phyloP scores from a whole-genome alignment of 1,284 basidiomycete genomes.

The Ganoderma leucocontextum region DNA sequence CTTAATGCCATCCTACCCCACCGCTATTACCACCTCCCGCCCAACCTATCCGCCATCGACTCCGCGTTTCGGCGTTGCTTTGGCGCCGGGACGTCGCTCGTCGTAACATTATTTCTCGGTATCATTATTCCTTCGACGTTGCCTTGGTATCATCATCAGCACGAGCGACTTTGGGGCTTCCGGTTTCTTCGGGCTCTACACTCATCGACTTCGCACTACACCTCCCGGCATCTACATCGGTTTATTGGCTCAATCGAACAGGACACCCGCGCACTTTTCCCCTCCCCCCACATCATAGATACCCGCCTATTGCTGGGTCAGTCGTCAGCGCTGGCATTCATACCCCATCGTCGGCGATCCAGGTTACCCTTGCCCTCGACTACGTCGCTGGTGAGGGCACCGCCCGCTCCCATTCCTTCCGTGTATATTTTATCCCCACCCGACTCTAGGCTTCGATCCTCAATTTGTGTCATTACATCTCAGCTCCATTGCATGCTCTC shows the following conservation, averaged over 20 bases:
- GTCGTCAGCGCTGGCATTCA: slow-evolving; percentile 54
- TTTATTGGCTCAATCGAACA: slow-evolving; percentile 46
- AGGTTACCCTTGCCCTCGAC: slow-evolving; percentile 24
- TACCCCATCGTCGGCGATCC: slow-evolving; percentile 47
- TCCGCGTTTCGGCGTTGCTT: slow-evolving; percentile 32
- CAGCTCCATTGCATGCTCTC: slow-evolving; percentile 52
- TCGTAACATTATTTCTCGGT: slow-evolving; percentile 42
- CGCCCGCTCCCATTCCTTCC: slow-evolving; percentile 30
- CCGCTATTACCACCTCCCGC: slow-evolving; percentile 18
- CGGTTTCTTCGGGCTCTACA: slow-evolving; percentile 42
- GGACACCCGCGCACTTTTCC: slow-evolving; percentile 48
- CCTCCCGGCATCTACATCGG: slow-evolving; percentile 27
- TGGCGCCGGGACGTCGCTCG: slow-evolving; percentile 26
- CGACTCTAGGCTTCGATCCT: slow-evolving; percentile 34
- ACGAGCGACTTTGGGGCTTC: slow-evolving; percentile 41
- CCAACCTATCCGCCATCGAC: slow-evolving; percentile 30
- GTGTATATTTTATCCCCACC: slow-evolving; percentile 35
- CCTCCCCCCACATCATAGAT: slow-evolving; percentile 37
- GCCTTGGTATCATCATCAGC: slow-evolving; percentile 41
- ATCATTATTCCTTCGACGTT: slow-evolving; percentile 57
- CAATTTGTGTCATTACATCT: slow-evolving; percentile 54
- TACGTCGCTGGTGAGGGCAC: slow-evolving; percentile 23
- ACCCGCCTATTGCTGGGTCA: slow-evolving; percentile 44
- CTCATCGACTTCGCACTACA: slow-evolving; percentile 42
- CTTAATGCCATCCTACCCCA: slow-evolving; percentile 43